phyloP scores from a whole-genome alignment of 192 early-diverging fungal genomes.

The Linnemannia hyalina region DNA sequence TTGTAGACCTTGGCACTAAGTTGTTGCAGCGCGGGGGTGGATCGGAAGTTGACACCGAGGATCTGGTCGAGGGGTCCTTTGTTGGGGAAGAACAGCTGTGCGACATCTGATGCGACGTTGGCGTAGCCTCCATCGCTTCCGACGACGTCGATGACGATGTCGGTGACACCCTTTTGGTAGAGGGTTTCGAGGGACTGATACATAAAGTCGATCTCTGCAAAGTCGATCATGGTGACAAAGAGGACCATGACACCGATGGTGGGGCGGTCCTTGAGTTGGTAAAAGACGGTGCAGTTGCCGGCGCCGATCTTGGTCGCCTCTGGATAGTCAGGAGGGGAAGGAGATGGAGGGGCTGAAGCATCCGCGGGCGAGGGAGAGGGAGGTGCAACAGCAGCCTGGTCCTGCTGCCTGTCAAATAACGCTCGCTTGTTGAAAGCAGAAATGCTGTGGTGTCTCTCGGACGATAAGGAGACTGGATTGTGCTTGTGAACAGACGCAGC shows the following conservation, averaged over 20 bases:
- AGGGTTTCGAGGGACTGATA: background rate
- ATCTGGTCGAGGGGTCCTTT: slow-evolving; percentile 1
- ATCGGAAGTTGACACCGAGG: background rate
- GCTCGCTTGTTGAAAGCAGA: background rate
- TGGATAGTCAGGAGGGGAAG: background rate
- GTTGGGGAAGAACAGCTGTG: slow-evolving; percentile 26
- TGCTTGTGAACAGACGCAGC: background rate
- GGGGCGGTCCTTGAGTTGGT: slow-evolving; percentile 16
- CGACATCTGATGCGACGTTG: slow-evolving; percentile 7
- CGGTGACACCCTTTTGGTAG: slow-evolving; percentile 3
- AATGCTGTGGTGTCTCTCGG: background rate
- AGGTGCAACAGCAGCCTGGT: background rate
- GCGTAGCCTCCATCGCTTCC: slow-evolving; percentile 23
- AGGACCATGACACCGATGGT: slow-evolving; percentile 32
- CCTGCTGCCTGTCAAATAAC: background rate
- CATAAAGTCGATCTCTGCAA: background rate
- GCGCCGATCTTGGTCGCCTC: background rate
- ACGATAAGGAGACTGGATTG: background rate
- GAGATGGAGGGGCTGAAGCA: background rate
- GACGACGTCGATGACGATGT: slow-evolving; percentile 28
- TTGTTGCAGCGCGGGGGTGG: background rate
- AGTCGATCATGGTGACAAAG: background rate
- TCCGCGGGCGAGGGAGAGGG: background rate
- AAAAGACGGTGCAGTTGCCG: slow-evolving; percentile 18
- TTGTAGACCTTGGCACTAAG: slow-evolving; percentile 6